A percentile compares a stretch with the other conserved stretches of the same genome.
Conservation (phyloP, 306 rosid species). For the Citrullus mucosospermus region DNA sequence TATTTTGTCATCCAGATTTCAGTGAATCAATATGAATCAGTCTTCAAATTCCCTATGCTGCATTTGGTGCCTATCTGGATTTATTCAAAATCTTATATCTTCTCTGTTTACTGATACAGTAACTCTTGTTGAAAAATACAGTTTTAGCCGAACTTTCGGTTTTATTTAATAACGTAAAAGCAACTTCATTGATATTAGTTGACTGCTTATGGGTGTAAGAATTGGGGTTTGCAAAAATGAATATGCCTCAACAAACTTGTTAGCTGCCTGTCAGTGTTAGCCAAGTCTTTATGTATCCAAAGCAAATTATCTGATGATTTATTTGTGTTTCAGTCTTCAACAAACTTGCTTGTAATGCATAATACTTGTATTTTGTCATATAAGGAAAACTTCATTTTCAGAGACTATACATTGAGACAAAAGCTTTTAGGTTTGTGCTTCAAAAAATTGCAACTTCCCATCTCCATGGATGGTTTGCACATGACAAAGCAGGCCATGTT, state of each 20-base stretch:
- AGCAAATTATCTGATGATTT: neutral
- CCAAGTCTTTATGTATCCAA: neutral
- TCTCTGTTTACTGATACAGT: neutral
- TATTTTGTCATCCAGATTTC: neutral
- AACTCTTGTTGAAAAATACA: too few species aligned
- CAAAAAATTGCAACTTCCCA: slow-evolving; percentile 3
- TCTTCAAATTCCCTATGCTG: neutral
- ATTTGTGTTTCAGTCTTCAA: neutral
- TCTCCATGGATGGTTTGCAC: neutral
- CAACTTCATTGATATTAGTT: neutral
- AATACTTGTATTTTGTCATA: neutral
- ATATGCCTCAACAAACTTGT: too few species aligned
- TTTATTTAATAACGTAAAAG: neutral
- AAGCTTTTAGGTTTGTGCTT: neutral
- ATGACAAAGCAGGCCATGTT: neutral
- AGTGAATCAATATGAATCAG: neutral
- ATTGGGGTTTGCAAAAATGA: neutral
- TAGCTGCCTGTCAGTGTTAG: too few species aligned
- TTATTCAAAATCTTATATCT: neutral
- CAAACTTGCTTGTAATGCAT: neutral
- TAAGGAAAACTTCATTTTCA: too few species aligned
- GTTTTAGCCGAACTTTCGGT: neutral
- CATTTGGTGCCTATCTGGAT: neutral
- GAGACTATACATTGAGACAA: neutral
- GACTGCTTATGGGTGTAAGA: neutral